Evolutionary conservation across 2,329 filamentous ascomycete genomes (phyloP).

Genomic region (Colletotrichum nymphaeae): DNA sequence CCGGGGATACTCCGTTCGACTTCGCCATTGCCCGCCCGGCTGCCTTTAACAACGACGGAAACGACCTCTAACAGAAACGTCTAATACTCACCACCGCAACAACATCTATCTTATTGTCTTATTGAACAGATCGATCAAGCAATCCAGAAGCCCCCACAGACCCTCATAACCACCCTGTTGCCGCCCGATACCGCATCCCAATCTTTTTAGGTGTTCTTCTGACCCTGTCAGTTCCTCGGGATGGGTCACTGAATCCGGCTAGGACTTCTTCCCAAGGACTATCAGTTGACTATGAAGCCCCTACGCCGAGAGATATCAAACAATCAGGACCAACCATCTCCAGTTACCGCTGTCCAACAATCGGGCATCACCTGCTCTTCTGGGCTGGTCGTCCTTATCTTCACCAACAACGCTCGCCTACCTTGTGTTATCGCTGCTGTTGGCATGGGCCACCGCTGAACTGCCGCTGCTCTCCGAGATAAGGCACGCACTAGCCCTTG

Average conservation of each 20-base stretch:
- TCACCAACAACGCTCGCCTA: background rate
- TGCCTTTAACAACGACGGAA: background rate
- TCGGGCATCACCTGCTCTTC: constrained; percentile 15
- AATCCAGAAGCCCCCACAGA: background rate
- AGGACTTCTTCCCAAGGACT: background rate
- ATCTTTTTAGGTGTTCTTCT: background rate
- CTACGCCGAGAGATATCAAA: constrained; percentile 10
- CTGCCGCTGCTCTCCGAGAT: background rate
- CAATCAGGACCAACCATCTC: constrained; percentile 3
- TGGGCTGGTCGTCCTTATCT: constrained; percentile 18
- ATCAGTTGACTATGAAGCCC: background rate
- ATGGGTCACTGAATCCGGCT: constrained; percentile 10
- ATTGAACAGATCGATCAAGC: background rate
- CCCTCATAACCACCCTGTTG: background rate
- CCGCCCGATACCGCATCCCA: too few relatives aligned
- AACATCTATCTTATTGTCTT: background rate
- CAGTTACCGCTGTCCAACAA: background rate
- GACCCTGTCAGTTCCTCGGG: background rate
- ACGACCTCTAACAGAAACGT: background rate
- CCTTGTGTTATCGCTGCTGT: background rate
- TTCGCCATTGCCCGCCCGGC: background rate
- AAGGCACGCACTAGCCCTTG: background rate
- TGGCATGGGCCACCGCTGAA: background rate
- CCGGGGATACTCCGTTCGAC: background rate
- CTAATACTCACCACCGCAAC: background rate